Percentiles rank a stretch among this genome's conserved stretches.
phyloP scores from a whole-genome alignment of 345 rosid species.

The Linum trigynum region DNA sequence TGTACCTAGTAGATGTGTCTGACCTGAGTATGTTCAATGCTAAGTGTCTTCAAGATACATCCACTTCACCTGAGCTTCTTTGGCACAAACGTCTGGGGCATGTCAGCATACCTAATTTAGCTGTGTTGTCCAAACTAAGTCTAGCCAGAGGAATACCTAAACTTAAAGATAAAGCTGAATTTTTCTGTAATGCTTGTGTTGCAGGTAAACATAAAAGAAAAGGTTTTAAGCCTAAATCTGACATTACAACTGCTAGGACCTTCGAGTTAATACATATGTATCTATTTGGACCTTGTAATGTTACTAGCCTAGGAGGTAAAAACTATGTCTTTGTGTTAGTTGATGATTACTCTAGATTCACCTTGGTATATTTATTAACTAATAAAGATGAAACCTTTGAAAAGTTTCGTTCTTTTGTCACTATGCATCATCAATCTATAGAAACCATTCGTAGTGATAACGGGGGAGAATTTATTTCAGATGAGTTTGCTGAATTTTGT shows the following conservation, averaged over 20 bases:
- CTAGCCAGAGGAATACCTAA: not conserved
- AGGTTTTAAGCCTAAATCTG: too few relatives aligned
- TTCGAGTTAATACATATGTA: not conserved
- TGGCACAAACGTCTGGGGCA: not conserved
- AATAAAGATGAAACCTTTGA: not conserved
- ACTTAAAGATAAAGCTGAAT: too few relatives aligned
- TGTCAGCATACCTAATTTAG: too few relatives aligned
- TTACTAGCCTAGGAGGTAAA: not conserved
- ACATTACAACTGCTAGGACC: not conserved
- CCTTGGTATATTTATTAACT: not conserved
- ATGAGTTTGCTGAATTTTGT: too few relatives aligned
- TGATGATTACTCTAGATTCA: not conserved
- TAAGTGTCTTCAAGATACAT: too few relatives aligned
- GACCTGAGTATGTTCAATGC: too few relatives aligned
- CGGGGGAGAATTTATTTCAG: too few relatives aligned
- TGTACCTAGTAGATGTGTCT: too few relatives aligned
- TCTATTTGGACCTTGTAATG: not conserved
- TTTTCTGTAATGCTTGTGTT: not conserved
- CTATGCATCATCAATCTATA: too few relatives aligned
- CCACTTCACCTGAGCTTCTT: not conserved
- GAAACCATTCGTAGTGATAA: not conserved
- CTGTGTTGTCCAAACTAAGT: not conserved
- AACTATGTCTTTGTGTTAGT: not conserved
- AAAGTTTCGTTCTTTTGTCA: too few relatives aligned
- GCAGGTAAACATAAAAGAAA: not conserved